Evolutionary conservation across 371 early-diverging fungal genomes (phyloP).

Genomic region (Mucor lusitanicus): DNA sequence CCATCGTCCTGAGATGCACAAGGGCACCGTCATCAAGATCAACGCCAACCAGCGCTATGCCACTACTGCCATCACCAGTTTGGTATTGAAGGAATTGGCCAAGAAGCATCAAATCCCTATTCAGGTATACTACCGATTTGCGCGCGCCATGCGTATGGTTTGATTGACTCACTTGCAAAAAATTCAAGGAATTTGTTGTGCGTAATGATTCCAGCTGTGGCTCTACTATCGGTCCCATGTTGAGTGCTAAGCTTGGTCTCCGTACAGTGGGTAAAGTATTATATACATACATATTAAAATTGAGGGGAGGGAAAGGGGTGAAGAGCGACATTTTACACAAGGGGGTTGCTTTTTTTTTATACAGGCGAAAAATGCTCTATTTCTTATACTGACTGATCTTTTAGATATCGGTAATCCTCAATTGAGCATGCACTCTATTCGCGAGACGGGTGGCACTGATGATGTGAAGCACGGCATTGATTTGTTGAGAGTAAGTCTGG

Average conservation of each 20-base stretch:
- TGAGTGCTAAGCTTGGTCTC: slow-evolving; percentile 88
- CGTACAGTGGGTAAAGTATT: slow-evolving; percentile 76
- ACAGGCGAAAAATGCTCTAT: background rate
- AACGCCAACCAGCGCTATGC: slow-evolving; percentile 96
- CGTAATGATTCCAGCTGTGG: slow-evolving; percentile 94
- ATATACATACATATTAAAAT: background rate
- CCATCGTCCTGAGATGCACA: slow-evolving; percentile 88
- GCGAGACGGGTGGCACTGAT: slow-evolving; percentile 86
- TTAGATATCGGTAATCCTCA: slow-evolving; percentile 92
- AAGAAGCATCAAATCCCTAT: slow-evolving; percentile 69
- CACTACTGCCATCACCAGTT: slow-evolving; percentile 84
- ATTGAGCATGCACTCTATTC: slow-evolving; percentile 93
- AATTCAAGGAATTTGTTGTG: slow-evolving; percentile 78
- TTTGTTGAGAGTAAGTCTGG: slow-evolving; percentile 62
- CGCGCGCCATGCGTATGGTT: background rate
- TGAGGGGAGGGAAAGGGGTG: background rate
- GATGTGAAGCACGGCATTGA: slow-evolving; percentile 83
- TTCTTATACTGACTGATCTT: background rate
- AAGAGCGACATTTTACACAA: too few species aligned
- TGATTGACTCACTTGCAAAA: background rate
- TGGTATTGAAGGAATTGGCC: slow-evolving; percentile 78
- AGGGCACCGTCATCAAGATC: slow-evolving; percentile 93
- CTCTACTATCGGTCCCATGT: slow-evolving; percentile 93
- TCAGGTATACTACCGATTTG: slow-evolving; percentile 53
- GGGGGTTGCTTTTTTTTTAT: too few species aligned